phyloP scores from a whole-genome alignment of 495 filamentous ascomycete species.

The Apodospora peruviana region DNA sequence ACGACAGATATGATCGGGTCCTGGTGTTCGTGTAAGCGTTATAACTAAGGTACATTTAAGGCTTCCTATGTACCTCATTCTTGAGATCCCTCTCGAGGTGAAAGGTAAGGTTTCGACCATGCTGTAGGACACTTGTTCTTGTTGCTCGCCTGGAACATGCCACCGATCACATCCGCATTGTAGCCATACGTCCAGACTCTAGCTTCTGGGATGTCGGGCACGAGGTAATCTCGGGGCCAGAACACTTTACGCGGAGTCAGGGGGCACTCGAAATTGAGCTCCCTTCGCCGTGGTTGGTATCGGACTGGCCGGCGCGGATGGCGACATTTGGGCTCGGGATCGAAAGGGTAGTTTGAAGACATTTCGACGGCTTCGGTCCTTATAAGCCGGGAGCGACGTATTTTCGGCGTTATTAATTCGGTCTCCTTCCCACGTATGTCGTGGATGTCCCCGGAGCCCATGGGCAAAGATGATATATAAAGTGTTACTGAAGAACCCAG shows the following conservation, averaged over 20 bases:
- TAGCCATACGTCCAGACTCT: constrained; percentile 40
- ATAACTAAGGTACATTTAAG: neutral
- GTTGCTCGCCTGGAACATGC: constrained; percentile 28
- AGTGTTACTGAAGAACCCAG: neutral
- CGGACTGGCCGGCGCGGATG: too few relatives aligned
- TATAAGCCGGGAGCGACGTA: neutral
- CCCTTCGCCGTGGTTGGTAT: too few relatives aligned
- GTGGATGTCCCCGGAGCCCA: constrained; percentile 29
- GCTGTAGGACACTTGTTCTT: constrained; percentile 32
- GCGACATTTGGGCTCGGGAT: neutral
- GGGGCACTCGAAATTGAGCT: too few relatives aligned
- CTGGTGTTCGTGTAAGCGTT: constrained; percentile 4
- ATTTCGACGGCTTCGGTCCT: neutral
- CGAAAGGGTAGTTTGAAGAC: neutral
- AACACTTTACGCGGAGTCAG: constrained; percentile 14
- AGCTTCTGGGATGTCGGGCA: constrained; percentile 29
- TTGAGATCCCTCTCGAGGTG: constrained; percentile 23
- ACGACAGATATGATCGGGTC: constrained; percentile 34
- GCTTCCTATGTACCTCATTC: constrained; percentile 17
- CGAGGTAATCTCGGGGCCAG: constrained; percentile 34
- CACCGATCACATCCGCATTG: constrained; percentile 33
- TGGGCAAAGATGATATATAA: constrained; percentile 25
- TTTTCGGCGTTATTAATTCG: neutral
- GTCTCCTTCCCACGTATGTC: constrained; percentile 23
- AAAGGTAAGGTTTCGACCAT: constrained; percentile 24